Evolutionary conservation across 2,329 filamentous ascomycete genomes (phyloP).

Genomic region (Orbilia quercus): DNA sequence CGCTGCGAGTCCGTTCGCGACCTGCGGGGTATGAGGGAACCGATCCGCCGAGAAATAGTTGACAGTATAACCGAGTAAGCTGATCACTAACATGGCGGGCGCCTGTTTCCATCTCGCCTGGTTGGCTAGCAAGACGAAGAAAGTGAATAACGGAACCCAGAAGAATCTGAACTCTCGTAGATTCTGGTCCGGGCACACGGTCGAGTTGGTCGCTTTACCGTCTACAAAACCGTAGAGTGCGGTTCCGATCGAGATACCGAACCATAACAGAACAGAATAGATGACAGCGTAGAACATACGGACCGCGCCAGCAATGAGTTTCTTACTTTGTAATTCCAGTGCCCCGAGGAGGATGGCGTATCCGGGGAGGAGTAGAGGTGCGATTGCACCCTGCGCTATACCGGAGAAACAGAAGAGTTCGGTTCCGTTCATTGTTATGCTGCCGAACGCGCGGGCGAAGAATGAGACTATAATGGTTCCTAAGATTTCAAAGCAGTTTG

Average conservation of each 20-base stretch:
- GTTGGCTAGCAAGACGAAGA: slow-evolving; percentile 67
- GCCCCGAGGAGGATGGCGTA: slow-evolving; percentile 70
- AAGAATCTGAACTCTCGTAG: slow-evolving; percentile 72
- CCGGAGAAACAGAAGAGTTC: slow-evolving; percentile 77
- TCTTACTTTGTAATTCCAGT: slow-evolving; percentile 76
- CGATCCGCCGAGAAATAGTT: slow-evolving; percentile 77
- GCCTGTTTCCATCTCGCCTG: slow-evolving; percentile 83
- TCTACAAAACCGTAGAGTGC: slow-evolving; percentile 74
- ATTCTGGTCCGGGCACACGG: slow-evolving; percentile 67
- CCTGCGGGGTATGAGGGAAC: slow-evolving; percentile 77
- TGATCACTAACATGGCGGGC: slow-evolving; percentile 79
- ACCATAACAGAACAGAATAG: slow-evolving; percentile 77
- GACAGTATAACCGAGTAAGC: slow-evolving; percentile 78
- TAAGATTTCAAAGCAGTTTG: slow-evolving; percentile 74
- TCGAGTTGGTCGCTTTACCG: slow-evolving; percentile 66
- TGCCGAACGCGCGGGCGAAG: slow-evolving; percentile 75
- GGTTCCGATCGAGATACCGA: slow-evolving; percentile 77
- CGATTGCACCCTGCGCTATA: slow-evolving; percentile 77
- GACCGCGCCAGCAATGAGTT: slow-evolving; percentile 76
- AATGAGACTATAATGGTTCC: slow-evolving; percentile 76
- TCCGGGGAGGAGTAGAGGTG: slow-evolving; percentile 75
- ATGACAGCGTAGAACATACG: slow-evolving; percentile 80
- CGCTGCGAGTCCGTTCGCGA: slow-evolving; percentile 81
- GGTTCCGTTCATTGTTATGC: slow-evolving; percentile 68
- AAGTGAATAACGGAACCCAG: slow-evolving; percentile 78